A percentile compares a stretch with the other conserved stretches of the same genome.
These are phyloP conservation scores for Artemisia tridentata DNA, from an alignment of 129 eudicot genomes.

Conservation along the genomic window DNA sequence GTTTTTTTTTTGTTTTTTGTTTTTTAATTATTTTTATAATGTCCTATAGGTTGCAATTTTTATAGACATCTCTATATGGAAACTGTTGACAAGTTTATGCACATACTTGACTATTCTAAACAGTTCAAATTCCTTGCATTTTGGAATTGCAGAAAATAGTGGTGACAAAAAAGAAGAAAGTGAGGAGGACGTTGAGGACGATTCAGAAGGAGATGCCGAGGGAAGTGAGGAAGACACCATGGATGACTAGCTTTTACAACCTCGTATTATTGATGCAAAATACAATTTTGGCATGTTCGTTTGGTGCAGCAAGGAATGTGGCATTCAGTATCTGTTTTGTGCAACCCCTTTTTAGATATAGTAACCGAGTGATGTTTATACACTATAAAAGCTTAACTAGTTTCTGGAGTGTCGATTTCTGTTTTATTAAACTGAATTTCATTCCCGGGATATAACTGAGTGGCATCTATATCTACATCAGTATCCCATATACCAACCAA, in stretches of 20 bases:
- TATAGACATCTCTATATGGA: too few relatives aligned
- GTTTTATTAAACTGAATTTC: too few relatives aligned
- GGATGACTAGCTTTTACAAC: conserved; percentile 17
- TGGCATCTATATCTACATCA: too few relatives aligned
- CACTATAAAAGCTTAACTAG: background rate
- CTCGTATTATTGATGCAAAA: background rate
- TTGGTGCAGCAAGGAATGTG: background rate
- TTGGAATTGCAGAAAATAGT: conserved; percentile 34
- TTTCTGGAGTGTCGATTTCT: too few relatives aligned
- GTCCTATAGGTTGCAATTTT: background rate
- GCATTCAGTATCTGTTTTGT: background rate
- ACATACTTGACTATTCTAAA: background rate
- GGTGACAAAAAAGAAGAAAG: conserved; percentile 34
- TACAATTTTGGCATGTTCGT: background rate
- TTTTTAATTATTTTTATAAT: background rate
- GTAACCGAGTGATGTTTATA: background rate
- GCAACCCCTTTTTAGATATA: background rate
- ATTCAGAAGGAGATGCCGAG: conserved; percentile 38
- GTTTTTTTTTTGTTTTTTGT: too few relatives aligned
- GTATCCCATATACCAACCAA: too few relatives aligned
- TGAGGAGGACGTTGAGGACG: conserved; percentile 34
- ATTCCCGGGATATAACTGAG: too few relatives aligned
- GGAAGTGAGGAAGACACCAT: conserved; percentile 25
- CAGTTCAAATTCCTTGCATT: background rate
- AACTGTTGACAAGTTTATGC: too few relatives aligned